Evolutionary conservation across 2,329 filamentous ascomycete genomes (phyloP), one percentile per base, ranked within the genome.

Genomic region (Huntiella bhutanensis): DNA sequence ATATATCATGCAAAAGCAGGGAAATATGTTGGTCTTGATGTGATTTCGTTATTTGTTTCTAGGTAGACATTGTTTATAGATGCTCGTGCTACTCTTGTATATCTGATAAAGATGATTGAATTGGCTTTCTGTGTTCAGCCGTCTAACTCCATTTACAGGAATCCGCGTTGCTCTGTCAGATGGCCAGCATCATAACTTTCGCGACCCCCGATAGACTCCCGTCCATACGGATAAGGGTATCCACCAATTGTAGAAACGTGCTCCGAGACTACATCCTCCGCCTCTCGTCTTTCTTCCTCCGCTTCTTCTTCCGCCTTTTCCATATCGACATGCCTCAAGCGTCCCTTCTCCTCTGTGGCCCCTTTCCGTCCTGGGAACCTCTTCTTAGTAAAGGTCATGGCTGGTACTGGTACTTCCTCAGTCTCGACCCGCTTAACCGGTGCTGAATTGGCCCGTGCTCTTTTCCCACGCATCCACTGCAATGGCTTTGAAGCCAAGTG

Each of bases 1-100:
- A 6, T 41, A 47, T 16, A 46, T 47, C 10, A 50, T 50, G 48
- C 47, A 44, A 16, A 50, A 50, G 17, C 45, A 50, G 19, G 45
- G 45, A 11, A 28, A 47, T n/a, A 40, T 50, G 10, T 50, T 50
- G 15, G 32, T 13, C 3, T 41, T 50, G 44, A 45, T 42, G 7
- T 50, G 37, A 50, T 36, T 36, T 36, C 5, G 4, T 40, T 40
- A 6, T 28, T 28, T 10, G 8, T 10, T 10, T 28, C 22, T 7
- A 28, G 22, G 6, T 28, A 10, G 22, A 7, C 8, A 10, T 10
- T 28, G 6, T 28, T 10, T 28, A 28, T 28, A 28, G 22, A 28
- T 28, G 22, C 22, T 28, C 22, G 7, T 28, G 22, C 22, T 28
- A 28, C 22, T 28, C 22, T 28, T 28, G 6, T 28, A 28, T 10